phyloP scores from a whole-genome alignment of 345 rosid species.

The Pistacia atlantica region DNA sequence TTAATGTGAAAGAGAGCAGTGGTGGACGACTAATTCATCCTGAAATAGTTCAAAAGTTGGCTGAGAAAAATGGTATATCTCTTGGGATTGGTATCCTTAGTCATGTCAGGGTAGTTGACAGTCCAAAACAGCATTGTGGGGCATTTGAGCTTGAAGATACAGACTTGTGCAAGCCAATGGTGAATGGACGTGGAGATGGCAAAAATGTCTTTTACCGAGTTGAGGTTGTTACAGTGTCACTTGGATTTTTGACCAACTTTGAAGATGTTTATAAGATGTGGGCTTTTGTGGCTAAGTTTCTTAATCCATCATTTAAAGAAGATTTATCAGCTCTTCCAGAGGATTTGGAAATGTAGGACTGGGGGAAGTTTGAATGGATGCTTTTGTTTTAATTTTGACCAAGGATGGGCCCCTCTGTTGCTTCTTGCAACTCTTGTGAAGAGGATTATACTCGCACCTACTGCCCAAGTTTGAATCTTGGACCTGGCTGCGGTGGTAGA shows the following conservation, averaged over 20 bases:
- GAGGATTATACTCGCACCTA: neutral
- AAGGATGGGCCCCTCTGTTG: conserved; percentile 9
- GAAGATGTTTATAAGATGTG: conserved; percentile 72
- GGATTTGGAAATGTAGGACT: conserved; percentile 41
- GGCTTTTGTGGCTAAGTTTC: conserved; percentile 65
- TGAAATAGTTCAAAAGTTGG: conserved; percentile 60
- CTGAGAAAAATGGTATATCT: conserved; percentile 62
- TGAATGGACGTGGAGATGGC: conserved; percentile 33
- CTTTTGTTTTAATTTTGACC: conserved; percentile 16
- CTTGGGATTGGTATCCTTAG: conserved; percentile 64
- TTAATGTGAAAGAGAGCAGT: conserved; percentile 45
- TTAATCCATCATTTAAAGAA: conserved; percentile 48
- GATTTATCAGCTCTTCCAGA: conserved; percentile 44
- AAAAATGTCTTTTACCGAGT: conserved; percentile 50
- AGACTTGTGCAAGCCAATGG: conserved; percentile 57
- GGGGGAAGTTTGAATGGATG: neutral
- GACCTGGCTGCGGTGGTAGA: conserved; percentile 20
- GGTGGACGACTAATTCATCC: conserved; percentile 49
- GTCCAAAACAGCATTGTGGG: conserved; percentile 44
- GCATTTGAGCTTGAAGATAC: conserved; percentile 45
- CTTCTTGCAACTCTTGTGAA: conserved; percentile 13
- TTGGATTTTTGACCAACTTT: conserved; percentile 67
- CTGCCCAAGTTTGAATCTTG: conserved; percentile 8
- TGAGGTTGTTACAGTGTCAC: conserved; percentile 74
- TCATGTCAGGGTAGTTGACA: conserved; percentile 54